These are phyloP conservation scores for Pseudomonodictys pantanalensis DNA, from an alignment of 495 filamentous ascomycete species.

Conservation along the genomic window DNA sequence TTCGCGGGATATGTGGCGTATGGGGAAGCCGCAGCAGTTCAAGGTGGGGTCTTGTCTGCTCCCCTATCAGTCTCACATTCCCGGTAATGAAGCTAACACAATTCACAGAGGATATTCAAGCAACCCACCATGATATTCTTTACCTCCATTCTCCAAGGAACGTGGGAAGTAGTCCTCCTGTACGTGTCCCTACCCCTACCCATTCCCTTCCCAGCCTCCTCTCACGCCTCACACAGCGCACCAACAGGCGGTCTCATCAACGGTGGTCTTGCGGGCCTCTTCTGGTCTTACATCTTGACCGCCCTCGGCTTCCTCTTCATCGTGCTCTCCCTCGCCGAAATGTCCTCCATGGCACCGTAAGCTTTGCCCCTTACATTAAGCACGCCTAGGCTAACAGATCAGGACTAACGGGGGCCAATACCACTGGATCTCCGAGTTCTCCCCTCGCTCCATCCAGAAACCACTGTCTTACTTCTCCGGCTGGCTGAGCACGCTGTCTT, in stretches of 20 bases:
- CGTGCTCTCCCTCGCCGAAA: conserved; percentile 38
- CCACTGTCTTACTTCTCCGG: conserved; percentile 50
- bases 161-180: conserved; percentile 37
- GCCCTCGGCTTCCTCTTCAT: conserved; percentile 40
- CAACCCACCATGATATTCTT: conserved; percentile 1
- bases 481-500: conserved; percentile 41
- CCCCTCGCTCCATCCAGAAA: conserved; percentile 43
- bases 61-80: not conserved
- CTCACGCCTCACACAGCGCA: conserved; percentile 17
- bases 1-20: conserved; percentile 43
- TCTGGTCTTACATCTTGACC: conserved; percentile 40
- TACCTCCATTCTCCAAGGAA: conserved; percentile 34
- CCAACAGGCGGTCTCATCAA: conserved; percentile 34
- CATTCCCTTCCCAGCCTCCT: no score
- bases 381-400: no score
- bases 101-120: no score
- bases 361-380: no score
- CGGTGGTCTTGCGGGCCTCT: conserved; percentile 41
- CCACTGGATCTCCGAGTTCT: conserved; percentile 45
- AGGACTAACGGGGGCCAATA: conserved; percentile 34
- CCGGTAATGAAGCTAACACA: no score
- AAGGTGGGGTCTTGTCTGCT: conserved; percentile 5
- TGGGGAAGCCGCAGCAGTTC: conserved; percentile 41
- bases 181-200: no score
- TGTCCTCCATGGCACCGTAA: conserved; percentile 44